These are phyloP conservation scores for Ceratobasidium sp. DNA, from an alignment of 1,284 basidiomycete genomes.

Conservation along the genomic window DNA sequence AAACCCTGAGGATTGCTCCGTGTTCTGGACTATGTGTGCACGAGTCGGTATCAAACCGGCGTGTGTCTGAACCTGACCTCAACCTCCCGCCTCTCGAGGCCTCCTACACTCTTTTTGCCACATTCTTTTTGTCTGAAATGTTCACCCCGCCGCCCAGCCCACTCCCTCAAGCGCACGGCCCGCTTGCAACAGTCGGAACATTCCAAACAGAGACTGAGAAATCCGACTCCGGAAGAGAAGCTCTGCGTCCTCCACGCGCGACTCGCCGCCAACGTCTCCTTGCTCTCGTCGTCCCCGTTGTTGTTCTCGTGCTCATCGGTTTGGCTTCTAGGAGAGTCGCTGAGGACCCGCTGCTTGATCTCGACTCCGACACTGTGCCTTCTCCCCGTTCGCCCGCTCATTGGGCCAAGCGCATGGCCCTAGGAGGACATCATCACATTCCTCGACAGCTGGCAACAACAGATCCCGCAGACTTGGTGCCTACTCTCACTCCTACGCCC, in stretches of 20 bases:
- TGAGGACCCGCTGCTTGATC: conserved; percentile 2
- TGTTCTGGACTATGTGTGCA: conserved; percentile 21
- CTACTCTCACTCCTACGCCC: not conserved
- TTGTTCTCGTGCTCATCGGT: conserved; percentile 22
- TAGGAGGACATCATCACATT: not conserved
- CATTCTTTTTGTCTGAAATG: conserved; percentile 20
- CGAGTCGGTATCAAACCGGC: not conserved
- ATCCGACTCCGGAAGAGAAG: conserved; percentile 12
- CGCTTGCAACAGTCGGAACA: not conserved
- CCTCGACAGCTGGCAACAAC: conserved; percentile 1
- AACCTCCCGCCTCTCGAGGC: conserved; percentile 17
- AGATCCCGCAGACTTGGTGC: conserved; percentile 22
- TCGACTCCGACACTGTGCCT: not conserved
- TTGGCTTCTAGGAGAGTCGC: conserved; percentile 11
- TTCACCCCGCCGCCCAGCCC: conserved; percentile 47
- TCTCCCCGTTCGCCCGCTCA: conserved; percentile 6
- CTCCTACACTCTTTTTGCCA: conserved; percentile 14
- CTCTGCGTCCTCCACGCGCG: not conserved
- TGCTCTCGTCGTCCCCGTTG: conserved; percentile 21
- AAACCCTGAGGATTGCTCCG: not conserved
- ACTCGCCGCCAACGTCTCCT: conserved; percentile 13
- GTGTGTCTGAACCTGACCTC: not conserved
- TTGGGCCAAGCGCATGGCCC: not conserved
- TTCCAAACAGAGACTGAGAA: conserved; percentile 15
- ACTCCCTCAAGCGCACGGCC: conserved; percentile 17